Evolutionary conservation across 2,329 filamentous ascomycete genomes (phyloP).

Genomic region (Nothophaeocryptopus gaeumannii): DNA sequence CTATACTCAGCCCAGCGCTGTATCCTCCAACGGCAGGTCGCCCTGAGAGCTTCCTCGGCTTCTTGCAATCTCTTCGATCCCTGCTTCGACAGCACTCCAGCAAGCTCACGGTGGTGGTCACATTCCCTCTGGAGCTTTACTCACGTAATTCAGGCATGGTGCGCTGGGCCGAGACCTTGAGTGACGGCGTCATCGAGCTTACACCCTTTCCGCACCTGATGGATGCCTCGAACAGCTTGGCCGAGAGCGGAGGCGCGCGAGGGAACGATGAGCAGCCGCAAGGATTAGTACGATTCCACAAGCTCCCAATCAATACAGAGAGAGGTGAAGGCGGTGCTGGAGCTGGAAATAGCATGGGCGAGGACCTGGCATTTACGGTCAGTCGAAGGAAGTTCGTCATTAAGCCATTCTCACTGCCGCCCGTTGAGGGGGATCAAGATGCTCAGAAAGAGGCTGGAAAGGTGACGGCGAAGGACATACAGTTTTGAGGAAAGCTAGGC

Average conservation of each 20-base stretch:
- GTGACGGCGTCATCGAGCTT: constrained; percentile 83
- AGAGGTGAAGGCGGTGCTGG: constrained; percentile 76
- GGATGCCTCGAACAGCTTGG: constrained; percentile 48
- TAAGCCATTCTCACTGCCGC: constrained; percentile 84
- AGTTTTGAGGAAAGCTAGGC: constrained; percentile 55
- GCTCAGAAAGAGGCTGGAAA: constrained; percentile 52
- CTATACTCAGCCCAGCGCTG: constrained; percentile 77
- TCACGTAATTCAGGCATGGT: constrained; percentile 72
- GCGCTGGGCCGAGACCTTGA: constrained; percentile 80
- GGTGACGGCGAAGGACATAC: constrained; percentile 65
- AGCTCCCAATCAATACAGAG: constrained; percentile 80
- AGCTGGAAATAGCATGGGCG: constrained; percentile 61
- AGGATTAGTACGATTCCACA: constrained; percentile 79
- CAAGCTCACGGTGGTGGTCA: constrained; percentile 69
- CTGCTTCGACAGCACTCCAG: constrained; percentile 66
- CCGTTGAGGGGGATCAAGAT: constrained; percentile 71
- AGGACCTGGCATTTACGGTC: constrained; percentile 87
- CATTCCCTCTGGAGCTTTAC: constrained; percentile 76
- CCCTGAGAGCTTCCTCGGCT: constrained; percentile 73
- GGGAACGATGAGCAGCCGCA: constrained; percentile 73
- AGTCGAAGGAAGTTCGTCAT: constrained; percentile 82
- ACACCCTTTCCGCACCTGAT: constrained; percentile 65
- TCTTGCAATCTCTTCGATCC: constrained; percentile 74
- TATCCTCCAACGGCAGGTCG: constrained; percentile 68
- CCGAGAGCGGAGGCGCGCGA: constrained; percentile 49